phyloP scores from a whole-genome alignment of 108 stramenopile species.

The Skeletonema marinoi region DNA sequence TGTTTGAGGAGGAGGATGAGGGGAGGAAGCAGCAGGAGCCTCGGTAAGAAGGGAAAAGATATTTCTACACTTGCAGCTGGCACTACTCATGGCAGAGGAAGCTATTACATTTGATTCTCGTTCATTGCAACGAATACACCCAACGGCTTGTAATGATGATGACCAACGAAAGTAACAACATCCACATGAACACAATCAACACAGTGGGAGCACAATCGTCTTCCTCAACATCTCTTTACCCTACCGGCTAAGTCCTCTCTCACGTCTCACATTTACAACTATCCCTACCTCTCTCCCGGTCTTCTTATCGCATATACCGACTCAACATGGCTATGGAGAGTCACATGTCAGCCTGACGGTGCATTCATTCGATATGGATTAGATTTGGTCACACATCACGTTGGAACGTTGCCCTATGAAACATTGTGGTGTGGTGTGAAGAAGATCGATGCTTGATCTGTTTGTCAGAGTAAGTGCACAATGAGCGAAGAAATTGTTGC shows the following conservation, averaged over 20 bases:
- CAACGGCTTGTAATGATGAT: not conserved
- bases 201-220: slow-evolving; percentile 17
- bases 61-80: slow-evolving; percentile 55
- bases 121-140: slow-evolving; percentile 31
- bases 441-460: slow-evolving; percentile 73
- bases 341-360: slow-evolving; percentile 71
- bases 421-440: slow-evolving; percentile 63
- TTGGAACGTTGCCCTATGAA: slow-evolving; percentile 72
- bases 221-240: slow-evolving; percentile 51
- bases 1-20: not conserved
- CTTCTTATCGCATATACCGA: slow-evolving; percentile 43
- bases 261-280: slow-evolving; percentile 59
- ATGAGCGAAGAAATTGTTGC: not conserved
- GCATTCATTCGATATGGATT: slow-evolving; percentile 80
- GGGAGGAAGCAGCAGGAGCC: not conserved
- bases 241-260: slow-evolving; percentile 52
- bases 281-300: slow-evolving; percentile 64
- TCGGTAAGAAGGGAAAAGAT: not conserved
- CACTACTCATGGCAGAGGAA: slow-evolving; percentile 52
- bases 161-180: not conserved
- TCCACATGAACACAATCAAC: not conserved
- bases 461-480: slow-evolving; percentile 40
- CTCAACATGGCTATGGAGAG: slow-evolving; percentile 61
- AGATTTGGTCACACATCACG: slow-evolving; percentile 66
- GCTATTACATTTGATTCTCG: slow-evolving; percentile 44